Percentiles rank a stretch among this genome's conserved stretches.
Conservation (phyloP, 441 rosid species). For the Arabidopsis lyrata region DNA sequence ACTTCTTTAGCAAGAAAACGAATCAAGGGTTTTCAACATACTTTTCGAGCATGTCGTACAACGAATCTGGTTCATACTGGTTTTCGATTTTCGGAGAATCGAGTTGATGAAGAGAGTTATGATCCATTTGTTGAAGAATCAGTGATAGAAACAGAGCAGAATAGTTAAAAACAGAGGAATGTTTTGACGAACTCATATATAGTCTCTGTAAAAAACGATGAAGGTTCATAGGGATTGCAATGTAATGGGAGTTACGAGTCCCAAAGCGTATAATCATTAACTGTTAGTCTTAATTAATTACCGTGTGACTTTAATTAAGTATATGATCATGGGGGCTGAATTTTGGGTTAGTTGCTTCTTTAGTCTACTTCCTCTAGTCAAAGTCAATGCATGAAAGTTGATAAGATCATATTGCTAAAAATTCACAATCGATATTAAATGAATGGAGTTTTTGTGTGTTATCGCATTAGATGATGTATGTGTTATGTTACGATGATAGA, state of each 20-base stretch:
- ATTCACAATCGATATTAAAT: slow-evolving; percentile 12
- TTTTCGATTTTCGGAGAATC: neutral
- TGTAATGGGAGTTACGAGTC: slow-evolving; percentile 45
- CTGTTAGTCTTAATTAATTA: slow-evolving; percentile 16
- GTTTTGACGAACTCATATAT: slow-evolving; percentile 2
- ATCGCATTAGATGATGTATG: slow-evolving; percentile 8
- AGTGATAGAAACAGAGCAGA: neutral
- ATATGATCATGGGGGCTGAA: slow-evolving; percentile 42
- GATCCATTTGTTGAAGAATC: slow-evolving; percentile 33
- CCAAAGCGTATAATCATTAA: slow-evolving; percentile 42
- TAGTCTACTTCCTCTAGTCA: slow-evolving; percentile 23
- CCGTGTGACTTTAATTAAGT: slow-evolving; percentile 33
- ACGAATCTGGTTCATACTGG: slow-evolving; percentile 31
- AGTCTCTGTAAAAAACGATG: neutral
- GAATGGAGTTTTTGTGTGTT: slow-evolving; percentile 8
- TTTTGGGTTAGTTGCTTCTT: slow-evolving; percentile 19
- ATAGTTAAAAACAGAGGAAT: neutral
- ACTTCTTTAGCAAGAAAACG: slow-evolving; percentile 35
- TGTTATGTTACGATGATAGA: slow-evolving; percentile 3
- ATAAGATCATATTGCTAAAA: slow-evolving; percentile 2
- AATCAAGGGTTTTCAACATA: slow-evolving; percentile 3
- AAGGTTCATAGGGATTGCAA: slow-evolving; percentile 34
- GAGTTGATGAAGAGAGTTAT: slow-evolving; percentile 18
- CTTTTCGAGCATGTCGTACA: slow-evolving; percentile 35
- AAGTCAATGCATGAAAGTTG: slow-evolving; percentile 42